phyloP scores from a whole-genome alignment of 768 basidiomycete genomes.

The Fistulinella prunicolor region DNA sequence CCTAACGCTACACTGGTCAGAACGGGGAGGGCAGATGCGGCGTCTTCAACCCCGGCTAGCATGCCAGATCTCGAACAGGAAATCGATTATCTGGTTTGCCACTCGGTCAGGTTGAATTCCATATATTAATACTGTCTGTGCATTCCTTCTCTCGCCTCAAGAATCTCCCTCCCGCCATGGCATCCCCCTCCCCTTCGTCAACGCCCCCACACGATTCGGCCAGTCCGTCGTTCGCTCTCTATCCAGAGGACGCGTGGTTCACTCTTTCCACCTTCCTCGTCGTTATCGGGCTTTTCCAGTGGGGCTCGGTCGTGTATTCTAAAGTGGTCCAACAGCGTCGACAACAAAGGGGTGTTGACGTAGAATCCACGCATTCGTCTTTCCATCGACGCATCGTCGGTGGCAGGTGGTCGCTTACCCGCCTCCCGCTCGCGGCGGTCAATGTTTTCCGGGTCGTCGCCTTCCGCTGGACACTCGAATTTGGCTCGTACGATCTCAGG shows the following conservation, averaged over 20 bases:
- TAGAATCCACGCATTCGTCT: conserved; percentile 13
- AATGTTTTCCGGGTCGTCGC: conserved; percentile 47
- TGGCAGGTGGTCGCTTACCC: conserved; percentile 37
- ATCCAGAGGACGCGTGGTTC: conserved; percentile 19
- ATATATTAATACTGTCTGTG: not conserved
- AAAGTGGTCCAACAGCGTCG: conserved; percentile 11
- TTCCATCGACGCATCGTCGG: conserved; percentile 2
- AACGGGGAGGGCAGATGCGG: too few relatives aligned
- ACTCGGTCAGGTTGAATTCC: too few relatives aligned
- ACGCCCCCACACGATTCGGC: too few relatives aligned
- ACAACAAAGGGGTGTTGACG: conserved; percentile 1
- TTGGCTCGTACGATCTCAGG: conserved; percentile 40
- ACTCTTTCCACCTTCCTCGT: conserved; percentile 12
- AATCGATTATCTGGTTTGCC: not conserved
- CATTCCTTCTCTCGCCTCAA: not conserved
- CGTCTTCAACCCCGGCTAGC: too few relatives aligned
- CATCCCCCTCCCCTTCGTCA: not conserved
- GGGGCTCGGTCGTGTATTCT: conserved; percentile 24
- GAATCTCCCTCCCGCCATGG: not conserved
- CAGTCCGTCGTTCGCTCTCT: not conserved
- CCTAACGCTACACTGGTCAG: too few relatives aligned
- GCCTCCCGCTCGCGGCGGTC: conserved; percentile 36
- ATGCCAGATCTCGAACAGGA: not conserved
- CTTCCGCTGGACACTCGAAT: conserved; percentile 47
- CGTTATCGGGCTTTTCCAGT: conserved; percentile 24